A percentile compares a stretch with the other conserved stretches of the same genome.
Evolutionary conservation across 495 filamentous ascomycete genomes (phyloP).

Genomic region (Aspergillus egyptiacus): DNA sequence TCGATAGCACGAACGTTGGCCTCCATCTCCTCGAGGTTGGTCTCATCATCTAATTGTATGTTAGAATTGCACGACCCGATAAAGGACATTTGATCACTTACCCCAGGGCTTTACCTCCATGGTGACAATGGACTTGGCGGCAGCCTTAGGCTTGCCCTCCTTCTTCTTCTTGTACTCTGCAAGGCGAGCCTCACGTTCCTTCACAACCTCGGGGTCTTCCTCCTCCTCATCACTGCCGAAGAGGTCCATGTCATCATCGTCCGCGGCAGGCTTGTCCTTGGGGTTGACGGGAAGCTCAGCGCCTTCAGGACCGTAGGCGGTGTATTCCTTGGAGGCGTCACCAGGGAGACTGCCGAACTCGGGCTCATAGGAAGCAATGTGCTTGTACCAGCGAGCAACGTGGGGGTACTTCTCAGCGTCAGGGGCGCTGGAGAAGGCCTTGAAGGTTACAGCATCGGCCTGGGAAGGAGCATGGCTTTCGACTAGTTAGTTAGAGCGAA

Average conservation of each 20-base stretch:
- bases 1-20: slow-evolving; percentile 77
- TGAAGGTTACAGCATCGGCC: slow-evolving; percentile 92
- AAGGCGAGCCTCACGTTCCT: slow-evolving; percentile 77
- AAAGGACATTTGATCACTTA: slow-evolving; percentile 36
- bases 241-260: slow-evolving; percentile 77
- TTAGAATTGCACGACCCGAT: slow-evolving; percentile 26
- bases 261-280: slow-evolving; percentile 69
- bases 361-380: slow-evolving; percentile 83
- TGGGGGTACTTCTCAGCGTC: slow-evolving; percentile 83
- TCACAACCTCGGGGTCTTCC: slow-evolving; percentile 74
- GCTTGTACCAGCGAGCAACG: slow-evolving; percentile 96
- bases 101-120: slow-evolving; percentile 99
- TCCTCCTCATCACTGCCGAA: slow-evolving; percentile 93
- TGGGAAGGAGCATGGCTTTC: slow-evolving; percentile 77
- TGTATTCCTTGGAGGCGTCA: slow-evolving; percentile 81
- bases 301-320: slow-evolving; percentile 84
- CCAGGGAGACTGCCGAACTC: slow-evolving; percentile 89
- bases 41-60: slow-evolving; percentile 71
- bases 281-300: slow-evolving; percentile 70
- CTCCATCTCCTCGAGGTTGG: slow-evolving; percentile 78
- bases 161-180: slow-evolving; percentile 97
- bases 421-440: slow-evolving; percentile 71
- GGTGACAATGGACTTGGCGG: slow-evolving; percentile 92
- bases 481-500: slow-evolving; percentile 27
- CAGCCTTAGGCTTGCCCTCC: slow-evolving; percentile 80